Base-by-base conservation (phyloP, 805 yeast genomes). In the Candida ficus region DNA sequence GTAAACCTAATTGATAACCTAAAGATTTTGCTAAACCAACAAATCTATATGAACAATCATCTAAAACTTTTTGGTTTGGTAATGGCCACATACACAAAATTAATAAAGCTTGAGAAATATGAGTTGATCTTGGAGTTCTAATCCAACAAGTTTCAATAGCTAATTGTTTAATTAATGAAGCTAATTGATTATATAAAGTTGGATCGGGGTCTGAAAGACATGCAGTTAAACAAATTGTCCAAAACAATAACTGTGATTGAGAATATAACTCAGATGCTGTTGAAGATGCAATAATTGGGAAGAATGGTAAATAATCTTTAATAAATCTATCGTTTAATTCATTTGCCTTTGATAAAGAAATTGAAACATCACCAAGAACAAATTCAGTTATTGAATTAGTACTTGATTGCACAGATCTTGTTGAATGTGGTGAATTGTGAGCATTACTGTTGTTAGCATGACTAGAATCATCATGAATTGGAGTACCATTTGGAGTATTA, bases 121-220 rank as follows among this genome's bases (percentile, higher is more conserved):
- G 96, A 0, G 96, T 86, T 3, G 95, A 85, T 56, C 97, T 72
- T 3, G 97, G 96, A 0, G 97, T 90, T 42, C 90, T 68, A 36
- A 89, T 78, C 95, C 96, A 87, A 62, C 96, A 88, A 0, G 95
- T 86, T 54, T 86, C 95, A 39, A 87, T 87, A 0, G 95, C 95
- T 49, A 89, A 65, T 54, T 86, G 93, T 54, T 85, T 86, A 49
- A 90, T 84, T 31, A 87, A 68, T 2, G 86, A 76, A 13, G 93
- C 83, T 34, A 89, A 66, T 22, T 83, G 72, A 61, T 77, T 76
- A 66, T 90, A 90, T 34, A 88, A 58, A 0, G 84, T 71, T 4
- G 97, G 96, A 36, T 85, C 91, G 0, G 95, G 91, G 52, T 89
- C 95, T 0, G 95, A 80, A 16, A 83, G 65, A 33, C 93, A 79